Evolutionary conservation across 2,329 filamentous ascomycete species (phyloP).

Genomic region (Colletotrichum navitas): DNA sequence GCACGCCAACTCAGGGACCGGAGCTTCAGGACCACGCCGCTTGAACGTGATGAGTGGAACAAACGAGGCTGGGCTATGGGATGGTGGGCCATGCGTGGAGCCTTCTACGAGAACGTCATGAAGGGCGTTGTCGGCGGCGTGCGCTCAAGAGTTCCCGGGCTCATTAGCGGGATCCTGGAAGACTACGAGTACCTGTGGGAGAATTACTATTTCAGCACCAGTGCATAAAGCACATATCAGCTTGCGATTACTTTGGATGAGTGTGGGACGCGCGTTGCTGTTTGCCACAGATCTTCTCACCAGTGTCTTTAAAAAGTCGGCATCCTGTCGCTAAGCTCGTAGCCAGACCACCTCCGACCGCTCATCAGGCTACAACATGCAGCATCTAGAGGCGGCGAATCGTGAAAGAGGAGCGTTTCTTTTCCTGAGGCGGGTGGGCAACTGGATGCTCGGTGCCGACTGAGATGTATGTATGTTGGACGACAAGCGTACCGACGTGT

Average conservation of each 20-base stretch:
- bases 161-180: conserved; percentile 88
- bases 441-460: conserved; percentile 6
- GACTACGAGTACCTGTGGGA: conserved; percentile 99
- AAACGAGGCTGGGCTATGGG: conserved; percentile 90
- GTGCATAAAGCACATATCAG: conserved; percentile 49
- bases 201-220: conserved; percentile 90
- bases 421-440: conserved; percentile 11
- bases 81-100: conserved; percentile 98
- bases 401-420: conserved; percentile 9
- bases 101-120: conserved; percentile 94
- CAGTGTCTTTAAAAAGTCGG: background rate
- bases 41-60: conserved; percentile 91
- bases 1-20: conserved; percentile 85
- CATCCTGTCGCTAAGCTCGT: conserved; percentile 5
- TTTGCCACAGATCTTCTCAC: background rate
- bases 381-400: background rate
- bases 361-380: conserved; percentile 4
- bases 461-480: conserved; percentile 16
- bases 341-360: conserved; percentile 20
- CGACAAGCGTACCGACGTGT: conserved; percentile 7
- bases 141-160: conserved; percentile 80
- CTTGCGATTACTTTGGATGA: background rate
- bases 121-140: conserved; percentile 80
- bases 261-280: background rate
- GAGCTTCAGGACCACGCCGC: conserved; percentile 82